A percentile compares a stretch with the other conserved stretches of the same genome.
Evolutionary conservation across 202 grass and related monocot genomes (phyloP).

Genomic region (Schoenoplectus triqueter): DNA sequence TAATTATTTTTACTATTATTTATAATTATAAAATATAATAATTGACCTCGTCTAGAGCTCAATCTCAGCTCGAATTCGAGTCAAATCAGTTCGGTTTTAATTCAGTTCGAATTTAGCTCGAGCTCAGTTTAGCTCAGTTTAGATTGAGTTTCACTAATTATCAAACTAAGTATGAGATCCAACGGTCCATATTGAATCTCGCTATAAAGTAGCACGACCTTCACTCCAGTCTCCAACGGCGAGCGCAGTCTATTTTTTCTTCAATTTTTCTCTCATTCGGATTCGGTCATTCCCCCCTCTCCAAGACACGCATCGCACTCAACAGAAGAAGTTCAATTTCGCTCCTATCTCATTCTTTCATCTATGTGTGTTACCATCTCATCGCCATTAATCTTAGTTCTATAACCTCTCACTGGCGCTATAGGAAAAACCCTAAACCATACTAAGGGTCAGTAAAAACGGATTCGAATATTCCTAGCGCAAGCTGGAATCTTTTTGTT

Average conservation of each 20-base stretch:
- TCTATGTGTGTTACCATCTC: background rate
- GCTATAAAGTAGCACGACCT: background rate
- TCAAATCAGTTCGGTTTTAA: no score
- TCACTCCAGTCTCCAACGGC: background rate
- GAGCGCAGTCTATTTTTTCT: background rate
- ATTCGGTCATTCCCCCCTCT: background rate
- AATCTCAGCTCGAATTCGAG: no score
- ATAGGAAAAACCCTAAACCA: slow-evolving; percentile 26
- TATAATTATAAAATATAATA: no score
- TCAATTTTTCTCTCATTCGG: background rate
- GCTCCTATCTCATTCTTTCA: background rate
- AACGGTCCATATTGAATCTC: background rate
- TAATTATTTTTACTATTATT: no score
- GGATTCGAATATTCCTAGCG: slow-evolving; percentile 15
- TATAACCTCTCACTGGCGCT: background rate
- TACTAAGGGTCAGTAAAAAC: background rate
- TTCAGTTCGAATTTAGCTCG: no score
- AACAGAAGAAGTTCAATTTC: no score
- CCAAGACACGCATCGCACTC: background rate
- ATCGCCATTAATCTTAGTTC: background rate
- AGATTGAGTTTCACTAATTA: background rate
- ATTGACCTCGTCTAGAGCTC: no score
- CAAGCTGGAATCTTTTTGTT: background rate
- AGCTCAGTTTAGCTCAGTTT: no score
- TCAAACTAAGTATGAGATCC: background rate